Conservation (phyloP, 176 grass and related monocot genomes). For the Leersia perrieri region DNA sequence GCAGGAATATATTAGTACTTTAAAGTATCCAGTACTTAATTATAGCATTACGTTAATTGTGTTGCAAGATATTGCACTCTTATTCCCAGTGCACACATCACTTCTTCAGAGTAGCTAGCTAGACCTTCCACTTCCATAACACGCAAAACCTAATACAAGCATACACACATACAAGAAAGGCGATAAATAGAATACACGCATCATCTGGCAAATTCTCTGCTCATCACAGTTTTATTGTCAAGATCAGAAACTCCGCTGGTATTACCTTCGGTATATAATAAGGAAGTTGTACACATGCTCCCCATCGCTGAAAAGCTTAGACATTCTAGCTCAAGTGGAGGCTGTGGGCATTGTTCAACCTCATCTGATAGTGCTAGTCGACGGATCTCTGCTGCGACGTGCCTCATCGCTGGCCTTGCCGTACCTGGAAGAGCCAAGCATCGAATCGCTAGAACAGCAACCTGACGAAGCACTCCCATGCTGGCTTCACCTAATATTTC, state of each 20-base stretch:
- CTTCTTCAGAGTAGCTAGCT: no score
- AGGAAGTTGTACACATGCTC: not conserved
- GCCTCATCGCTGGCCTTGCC: constrained; percentile 5
- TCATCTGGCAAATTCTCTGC: not conserved
- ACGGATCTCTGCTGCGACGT: constrained; percentile 1
- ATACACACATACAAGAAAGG: no score
- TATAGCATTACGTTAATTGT: no score
- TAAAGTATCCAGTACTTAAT: no score
- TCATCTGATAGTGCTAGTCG: not conserved
- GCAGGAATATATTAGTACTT: no score
- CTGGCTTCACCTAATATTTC: not conserved
- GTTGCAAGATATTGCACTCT: no score
- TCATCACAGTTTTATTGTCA: not conserved
- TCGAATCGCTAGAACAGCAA: not conserved
- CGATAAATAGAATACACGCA: not conserved
- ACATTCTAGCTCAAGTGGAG: not conserved
- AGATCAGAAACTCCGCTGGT: not conserved
- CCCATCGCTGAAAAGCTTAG: not conserved
- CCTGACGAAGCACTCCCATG: not conserved
- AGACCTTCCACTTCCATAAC: no score
- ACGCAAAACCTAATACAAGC: no score
- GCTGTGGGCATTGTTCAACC: not conserved
- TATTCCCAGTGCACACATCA: no score
- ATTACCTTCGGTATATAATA: no score
- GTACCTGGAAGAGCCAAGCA: constrained; percentile 16